Percentiles rank a stretch among this genome's conserved stretches.
phyloP scores from a whole-genome alignment of 2,329 filamentous ascomycete species.

The Pyrenophora tritici-repentis region DNA sequence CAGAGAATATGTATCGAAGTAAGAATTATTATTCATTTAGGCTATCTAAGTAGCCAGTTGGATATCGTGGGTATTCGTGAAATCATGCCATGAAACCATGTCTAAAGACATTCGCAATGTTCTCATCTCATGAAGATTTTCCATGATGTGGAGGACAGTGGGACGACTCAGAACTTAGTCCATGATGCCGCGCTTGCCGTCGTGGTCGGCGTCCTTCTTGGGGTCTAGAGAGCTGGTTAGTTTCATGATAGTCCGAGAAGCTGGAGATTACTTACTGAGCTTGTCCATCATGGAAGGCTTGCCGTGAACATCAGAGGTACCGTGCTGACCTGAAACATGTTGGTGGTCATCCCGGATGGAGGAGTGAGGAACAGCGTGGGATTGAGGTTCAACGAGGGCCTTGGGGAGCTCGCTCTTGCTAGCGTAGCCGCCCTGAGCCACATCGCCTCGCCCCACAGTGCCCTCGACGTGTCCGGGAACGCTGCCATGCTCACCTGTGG shows the following conservation, averaged over 20 bases:
- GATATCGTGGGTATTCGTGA: constrained; percentile 12
- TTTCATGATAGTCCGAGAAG: background rate
- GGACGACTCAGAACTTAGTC: constrained; percentile 36
- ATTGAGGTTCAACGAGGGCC: constrained; percentile 12
- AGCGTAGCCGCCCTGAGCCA: constrained; percentile 11
- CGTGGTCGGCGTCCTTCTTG: constrained; percentile 56
- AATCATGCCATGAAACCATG: constrained; percentile 6
- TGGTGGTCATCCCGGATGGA: constrained; percentile 4
- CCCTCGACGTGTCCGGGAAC: constrained; percentile 1
- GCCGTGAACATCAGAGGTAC: constrained; percentile 5
- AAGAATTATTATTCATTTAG: constrained; percentile 11
- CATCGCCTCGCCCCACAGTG: background rate
- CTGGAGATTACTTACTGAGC: constrained; percentile 40
- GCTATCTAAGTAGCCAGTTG: constrained; percentile 2
- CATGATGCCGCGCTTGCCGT: constrained; percentile 62
- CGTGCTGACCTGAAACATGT: background rate
- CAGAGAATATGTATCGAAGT: background rate
- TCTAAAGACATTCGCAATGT: background rate
- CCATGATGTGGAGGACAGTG: background rate
- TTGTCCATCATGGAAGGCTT: constrained; percentile 57
- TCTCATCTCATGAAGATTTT: background rate
- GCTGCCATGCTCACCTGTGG: constrained; percentile 9
- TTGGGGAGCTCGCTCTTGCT: constrained; percentile 10
- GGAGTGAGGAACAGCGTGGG: constrained; percentile 11
- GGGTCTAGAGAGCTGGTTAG: constrained; percentile 46